Conservation (phyloP, 805 yeast genomes). For the Wickerhamomyces bovis region DNA sequence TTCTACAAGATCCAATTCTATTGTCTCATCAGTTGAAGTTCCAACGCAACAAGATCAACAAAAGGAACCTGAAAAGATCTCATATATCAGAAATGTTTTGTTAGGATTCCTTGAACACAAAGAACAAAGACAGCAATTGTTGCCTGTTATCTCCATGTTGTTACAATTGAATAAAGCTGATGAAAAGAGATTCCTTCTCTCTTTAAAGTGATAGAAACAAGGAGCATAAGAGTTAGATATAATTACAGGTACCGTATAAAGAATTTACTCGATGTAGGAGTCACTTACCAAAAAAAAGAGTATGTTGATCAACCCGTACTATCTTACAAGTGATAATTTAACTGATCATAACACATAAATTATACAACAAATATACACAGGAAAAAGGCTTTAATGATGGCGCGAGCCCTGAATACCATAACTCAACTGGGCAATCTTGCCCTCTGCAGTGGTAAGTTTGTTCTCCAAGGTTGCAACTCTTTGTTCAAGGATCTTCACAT, state of each 20-base stretch:
- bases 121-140: constrained; percentile 80
- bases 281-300: too few relatives aligned
- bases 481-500: constrained; percentile 19
- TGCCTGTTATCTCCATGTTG: constrained; percentile 80
- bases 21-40: constrained; percentile 22
- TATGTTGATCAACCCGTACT: too few relatives aligned
- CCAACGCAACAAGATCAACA: constrained; percentile 3
- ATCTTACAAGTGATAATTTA: neutral
- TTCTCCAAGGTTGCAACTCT: constrained; percentile 17
- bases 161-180: constrained; percentile 66
- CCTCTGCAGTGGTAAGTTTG: constrained; percentile 16
- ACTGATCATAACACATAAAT: neutral
- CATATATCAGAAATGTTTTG: constrained; percentile 85
- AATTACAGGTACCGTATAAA: too few relatives aligned
- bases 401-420: constrained; percentile 1
- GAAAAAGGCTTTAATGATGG: neutral
- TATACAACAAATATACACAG: too few relatives aligned
- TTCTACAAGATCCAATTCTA: constrained; percentile 33
- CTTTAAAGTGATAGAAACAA: constrained; percentile 10
- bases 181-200: constrained; percentile 57
- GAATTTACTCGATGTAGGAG: too few relatives aligned
- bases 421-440: constrained; percentile 16
- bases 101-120: constrained; percentile 86
- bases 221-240: too few relatives aligned
- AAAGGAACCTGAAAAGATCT: constrained; percentile 38